Conservation (phyloP, 108 stramenopile genomes). For the Mayamaea pseudoterrestris region DNA sequence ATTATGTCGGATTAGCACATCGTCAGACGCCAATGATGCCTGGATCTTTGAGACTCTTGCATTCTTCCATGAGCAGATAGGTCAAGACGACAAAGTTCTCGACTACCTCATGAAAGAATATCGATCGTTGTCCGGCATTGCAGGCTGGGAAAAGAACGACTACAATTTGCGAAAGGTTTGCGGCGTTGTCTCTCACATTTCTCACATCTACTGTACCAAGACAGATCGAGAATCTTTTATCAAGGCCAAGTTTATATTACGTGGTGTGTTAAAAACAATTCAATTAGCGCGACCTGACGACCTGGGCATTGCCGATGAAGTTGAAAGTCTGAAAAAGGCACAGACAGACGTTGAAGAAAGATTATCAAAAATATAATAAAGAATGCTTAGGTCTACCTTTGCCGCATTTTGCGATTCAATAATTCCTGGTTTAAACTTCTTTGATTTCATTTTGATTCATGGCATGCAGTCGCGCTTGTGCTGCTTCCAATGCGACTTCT, state of each 20-base stretch:
- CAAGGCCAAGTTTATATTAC: constrained; percentile 51
- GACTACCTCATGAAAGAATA: constrained; percentile 79
- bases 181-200: constrained; percentile 40
- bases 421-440: no score
- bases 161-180: constrained; percentile 32
- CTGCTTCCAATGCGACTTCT: neutral
- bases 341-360: constrained; percentile 26
- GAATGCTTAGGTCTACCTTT: no score
- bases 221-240: constrained; percentile 31
- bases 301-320: constrained; percentile 21
- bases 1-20: constrained; percentile 33
- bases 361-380: constrained; percentile 1
- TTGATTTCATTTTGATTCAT: no score
- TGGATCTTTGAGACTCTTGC: constrained; percentile 69
- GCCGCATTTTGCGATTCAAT: no score
- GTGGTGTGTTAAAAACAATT: constrained; percentile 52
- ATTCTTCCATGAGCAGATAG: constrained; percentile 48
- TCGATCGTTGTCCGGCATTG: constrained; percentile 35
- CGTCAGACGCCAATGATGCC: constrained; percentile 28
- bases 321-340: constrained; percentile 23
- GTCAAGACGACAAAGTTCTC: constrained; percentile 31
- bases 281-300: constrained; percentile 16
- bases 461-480: no score
- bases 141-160: constrained; percentile 61
- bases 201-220: constrained; percentile 22